Evolutionary conservation across 495 filamentous ascomycete genomes (phyloP), one percentile per base, ranked within the genome.

Genomic region (Recurvomyces mirabilis): DNA sequence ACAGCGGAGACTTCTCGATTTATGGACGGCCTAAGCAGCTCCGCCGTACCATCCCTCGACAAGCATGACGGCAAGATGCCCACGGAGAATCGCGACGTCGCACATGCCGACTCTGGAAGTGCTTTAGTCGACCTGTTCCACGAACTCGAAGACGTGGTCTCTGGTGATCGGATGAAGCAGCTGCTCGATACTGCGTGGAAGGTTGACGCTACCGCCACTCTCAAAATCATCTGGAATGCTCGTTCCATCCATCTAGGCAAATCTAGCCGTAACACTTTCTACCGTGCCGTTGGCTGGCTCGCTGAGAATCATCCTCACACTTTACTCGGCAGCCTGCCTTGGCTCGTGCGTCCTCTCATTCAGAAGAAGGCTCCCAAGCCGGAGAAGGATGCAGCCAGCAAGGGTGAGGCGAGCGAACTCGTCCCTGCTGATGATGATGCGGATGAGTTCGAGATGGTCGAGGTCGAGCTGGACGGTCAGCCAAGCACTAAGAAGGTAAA

Each of bases 141-240:
- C 38, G 66, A 70, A 41, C 56, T 69, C 7, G 63, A 66, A 41
- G 58, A 60, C 0, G 52, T 55, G 22, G 45, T 60, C 4, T 55
- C 56, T 0, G 50, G 46, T 12, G 32, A 52, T 4, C 56, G 57
- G 6, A 49, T 69, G 14, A 44, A 39, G n/a, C 28, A 57, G 25
- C 47, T 67, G 4, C 60, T 71, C 28, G 50, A 63, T 4, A 48
- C 53, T 7, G 62, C 67, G 2, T 71, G 69, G 69, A 39, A 45
- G 0, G 47, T 59, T 11, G 66, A 70, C 31, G 33, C 60, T 6
- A 49, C 60, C 7, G 48, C 55, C n/a, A 69, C 68, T 2, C 58
- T 72, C 26, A 70, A 68, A 55, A 62, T 71, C 49, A 64, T 73
- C 51, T 72, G 68, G 59, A 68, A 70, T 45, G 57, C 62, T n/a